These are phyloP conservation scores for Fraxinus xanthoxyloides DNA, from an alignment of 305 asterid species.

Conservation along the genomic window DNA sequence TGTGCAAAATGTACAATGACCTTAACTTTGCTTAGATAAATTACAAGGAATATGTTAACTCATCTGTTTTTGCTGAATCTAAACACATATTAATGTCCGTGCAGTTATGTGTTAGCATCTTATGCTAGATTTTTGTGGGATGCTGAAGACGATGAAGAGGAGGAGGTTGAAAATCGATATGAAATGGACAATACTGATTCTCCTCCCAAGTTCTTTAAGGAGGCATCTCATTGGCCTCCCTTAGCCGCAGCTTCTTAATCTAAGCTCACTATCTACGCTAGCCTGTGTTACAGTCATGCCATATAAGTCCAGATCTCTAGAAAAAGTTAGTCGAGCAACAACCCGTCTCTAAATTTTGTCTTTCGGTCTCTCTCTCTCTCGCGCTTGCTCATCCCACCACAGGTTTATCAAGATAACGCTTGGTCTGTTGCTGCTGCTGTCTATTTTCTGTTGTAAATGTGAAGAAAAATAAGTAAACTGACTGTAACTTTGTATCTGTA, in stretches of 20 bases:
- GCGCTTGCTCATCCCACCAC: not conserved
- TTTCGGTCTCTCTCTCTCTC: not conserved
- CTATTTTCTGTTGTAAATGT: slow-evolving; percentile 22
- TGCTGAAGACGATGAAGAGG: slow-evolving; percentile 50
- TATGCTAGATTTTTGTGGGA: slow-evolving; percentile 87
- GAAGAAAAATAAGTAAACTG: slow-evolving; percentile 15
- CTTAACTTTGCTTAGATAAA: too few species aligned
- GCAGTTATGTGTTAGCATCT: slow-evolving; percentile 69
- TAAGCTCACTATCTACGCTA: not conserved
- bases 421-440: not conserved
- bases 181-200: slow-evolving; percentile 23
- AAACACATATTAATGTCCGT: not conserved
- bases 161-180: slow-evolving; percentile 28
- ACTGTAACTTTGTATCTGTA: slow-evolving; percentile 24
- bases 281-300: not conserved
- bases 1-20: not conserved
- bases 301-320: not conserved
- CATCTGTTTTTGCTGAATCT: slow-evolving; percentile 1
- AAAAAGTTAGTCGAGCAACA: not conserved
- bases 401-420: not conserved
- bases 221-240: slow-evolving; percentile 47
- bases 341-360: not conserved
- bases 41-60: not conserved
- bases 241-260: slow-evolving; percentile 61
- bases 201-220: slow-evolving; percentile 27